Percentiles rank a stretch among this genome's conserved stretches.
These are phyloP conservation scores for Panicum virgatum DNA, from an alignment of 202 grass and related monocot genomes.

Conservation along the genomic window DNA sequence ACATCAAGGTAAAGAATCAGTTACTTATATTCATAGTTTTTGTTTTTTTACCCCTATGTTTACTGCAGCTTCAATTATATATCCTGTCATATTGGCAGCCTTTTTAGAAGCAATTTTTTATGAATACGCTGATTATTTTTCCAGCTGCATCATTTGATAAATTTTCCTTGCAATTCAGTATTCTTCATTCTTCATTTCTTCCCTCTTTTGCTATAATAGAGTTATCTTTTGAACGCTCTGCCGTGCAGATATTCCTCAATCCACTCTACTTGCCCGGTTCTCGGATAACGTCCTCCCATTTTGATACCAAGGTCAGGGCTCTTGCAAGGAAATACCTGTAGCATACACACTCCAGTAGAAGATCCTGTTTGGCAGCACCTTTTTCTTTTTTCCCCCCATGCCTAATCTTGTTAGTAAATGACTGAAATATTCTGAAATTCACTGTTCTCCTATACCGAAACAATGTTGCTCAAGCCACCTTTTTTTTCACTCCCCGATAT, in stretches of 20 bases:
- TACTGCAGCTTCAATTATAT: neutral
- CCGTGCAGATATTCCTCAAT: slow-evolving; percentile 56
- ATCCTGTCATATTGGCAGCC: neutral
- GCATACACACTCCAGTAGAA: neutral
- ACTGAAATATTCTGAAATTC: neutral
- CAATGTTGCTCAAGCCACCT: neutral
- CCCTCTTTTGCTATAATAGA: neutral
- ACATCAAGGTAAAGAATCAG: slow-evolving; percentile 68
- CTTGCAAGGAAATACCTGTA: slow-evolving; percentile 85
- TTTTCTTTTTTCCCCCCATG: neutral
- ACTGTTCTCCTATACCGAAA: neutral
- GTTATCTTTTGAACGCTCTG: neutral
- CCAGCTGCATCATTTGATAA: slow-evolving; percentile 2
- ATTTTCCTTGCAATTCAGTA: neutral
- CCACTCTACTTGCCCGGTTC: slow-evolving; percentile 74
- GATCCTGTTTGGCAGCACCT: neutral
- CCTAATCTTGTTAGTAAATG: neutral
- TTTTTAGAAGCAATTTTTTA: neutral
- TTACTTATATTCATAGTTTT: neutral
- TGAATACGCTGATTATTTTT: neutral
- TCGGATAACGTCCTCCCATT: slow-evolving; percentile 75
- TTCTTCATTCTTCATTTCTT: neutral
- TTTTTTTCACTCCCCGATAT: neutral
- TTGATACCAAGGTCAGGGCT: slow-evolving; percentile 74
- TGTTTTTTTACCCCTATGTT: too few species aligned